phyloP scores from a whole-genome alignment of 345 rosid genomes.

The Xanthoceras sorbifolium region DNA sequence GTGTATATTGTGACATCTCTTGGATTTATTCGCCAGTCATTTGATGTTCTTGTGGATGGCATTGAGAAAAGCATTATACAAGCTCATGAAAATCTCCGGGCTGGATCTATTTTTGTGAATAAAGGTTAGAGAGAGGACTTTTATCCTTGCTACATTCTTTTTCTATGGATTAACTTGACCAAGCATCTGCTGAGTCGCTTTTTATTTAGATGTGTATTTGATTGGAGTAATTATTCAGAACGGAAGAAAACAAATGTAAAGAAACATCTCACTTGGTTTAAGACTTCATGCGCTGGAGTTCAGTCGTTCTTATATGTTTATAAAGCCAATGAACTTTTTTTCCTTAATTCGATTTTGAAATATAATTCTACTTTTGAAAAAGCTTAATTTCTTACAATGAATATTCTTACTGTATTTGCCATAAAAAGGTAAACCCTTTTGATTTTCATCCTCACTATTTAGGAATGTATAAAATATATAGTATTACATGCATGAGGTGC shows the following conservation, averaged over 20 bases:
- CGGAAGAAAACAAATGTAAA: conserved; percentile 1
- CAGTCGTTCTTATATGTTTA: neutral
- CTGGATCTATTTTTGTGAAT: conserved; percentile 77
- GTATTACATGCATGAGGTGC: neutral
- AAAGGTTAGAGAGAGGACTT: conserved; percentile 50
- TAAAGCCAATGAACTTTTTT: neutral
- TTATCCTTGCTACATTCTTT: conserved; percentile 4
- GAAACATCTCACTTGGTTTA: neutral
- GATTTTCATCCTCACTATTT: neutral
- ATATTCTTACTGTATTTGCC: neutral
- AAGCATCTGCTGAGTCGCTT: neutral
- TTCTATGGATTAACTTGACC: conserved; percentile 6
- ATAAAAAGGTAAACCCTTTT: neutral
- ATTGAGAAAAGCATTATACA: conserved; percentile 81
- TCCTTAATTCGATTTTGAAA: neutral
- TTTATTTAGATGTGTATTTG: neutral
- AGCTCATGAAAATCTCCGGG: conserved; percentile 91
- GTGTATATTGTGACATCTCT: conserved; percentile 86
- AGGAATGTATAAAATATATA: neutral
- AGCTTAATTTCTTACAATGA: neutral
- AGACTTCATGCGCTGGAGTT: neutral
- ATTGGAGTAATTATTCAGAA: neutral
- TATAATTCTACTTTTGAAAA: neutral
- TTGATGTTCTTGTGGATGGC: conserved; percentile 93
- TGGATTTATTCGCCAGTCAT: conserved; percentile 93